Base-by-base conservation (phyloP, 176 grass and related monocot species). In the Paspalum notatum region DNA sequence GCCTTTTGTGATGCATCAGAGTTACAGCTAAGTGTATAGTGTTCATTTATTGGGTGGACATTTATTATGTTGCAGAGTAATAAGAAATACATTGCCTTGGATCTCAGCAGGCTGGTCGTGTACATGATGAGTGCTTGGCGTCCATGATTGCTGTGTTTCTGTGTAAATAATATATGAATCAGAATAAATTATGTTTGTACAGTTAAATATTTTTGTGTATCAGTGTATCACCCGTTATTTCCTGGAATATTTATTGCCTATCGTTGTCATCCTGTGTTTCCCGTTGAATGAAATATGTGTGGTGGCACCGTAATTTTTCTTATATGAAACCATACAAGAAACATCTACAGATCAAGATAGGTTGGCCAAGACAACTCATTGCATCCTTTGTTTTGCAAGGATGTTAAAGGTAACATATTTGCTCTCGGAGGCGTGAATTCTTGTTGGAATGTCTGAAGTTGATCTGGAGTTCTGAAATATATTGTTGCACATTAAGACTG, bases 1-100 rank as follows among this genome's bases (percentile, higher is more conserved):
- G 55, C 74, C 22, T 68, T 78, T 65, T 73, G 8, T 20, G 8
- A 58, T 80, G 25, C 60, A 80, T 46, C 73, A 46, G 18, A 62
- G 42, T 72, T 78, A 83, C 74, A 57, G 18, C 20, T 42, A 49
- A 63, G 50, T 58, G 80, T 79, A 57, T 69, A 71, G 74, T 66
- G 20, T 72, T 55, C 68, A 86, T 86, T 64, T n/a, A 21, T 71
- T 79, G 12, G 25, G 32, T 32, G 7, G 48, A 11, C 48, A 21
- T 76, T 61, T 62, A 50, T 80, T 8, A 50, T 81, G 13, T 60
- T 24, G 16, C 20, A 1, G 16, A 27, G 53, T 37, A 60, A 26
- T 80, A 66, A 71, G 39, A 71, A 80, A 47, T 59, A 8, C 56
- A 44, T 22, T 38, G 61, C 20, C 37, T 57, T 18, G 12, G 10